Evolutionary conservation across 768 basidiomycete genomes (phyloP).

Genomic region (Dictyophora rubrovolvata): DNA sequence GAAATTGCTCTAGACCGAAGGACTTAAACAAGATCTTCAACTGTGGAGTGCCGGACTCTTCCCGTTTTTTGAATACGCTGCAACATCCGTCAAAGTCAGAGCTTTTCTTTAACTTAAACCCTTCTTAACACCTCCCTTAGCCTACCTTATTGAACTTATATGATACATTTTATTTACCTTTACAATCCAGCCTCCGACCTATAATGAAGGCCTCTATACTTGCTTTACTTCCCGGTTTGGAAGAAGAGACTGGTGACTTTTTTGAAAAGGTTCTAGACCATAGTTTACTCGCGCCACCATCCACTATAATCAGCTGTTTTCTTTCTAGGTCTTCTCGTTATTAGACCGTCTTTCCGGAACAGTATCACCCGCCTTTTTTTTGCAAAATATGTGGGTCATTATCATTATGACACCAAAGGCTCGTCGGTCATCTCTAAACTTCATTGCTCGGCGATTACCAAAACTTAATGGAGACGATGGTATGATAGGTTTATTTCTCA

Average conservation of each 20-base stretch:
- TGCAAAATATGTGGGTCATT: constrained; percentile 90
- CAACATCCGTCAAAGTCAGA: constrained; percentile 93
- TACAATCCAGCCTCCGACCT: constrained; percentile 72
- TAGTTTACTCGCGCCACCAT: neutral
- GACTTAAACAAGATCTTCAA: constrained; percentile 73
- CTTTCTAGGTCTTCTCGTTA: constrained; percentile 57
- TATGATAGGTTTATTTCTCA: constrained; percentile 19
- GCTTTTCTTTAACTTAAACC: neutral
- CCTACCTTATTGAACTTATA: constrained; percentile 87
- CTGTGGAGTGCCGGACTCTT: constrained; percentile 95
- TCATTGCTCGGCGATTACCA: constrained; percentile 73
- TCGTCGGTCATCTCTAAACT: constrained; percentile 80
- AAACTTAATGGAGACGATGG: constrained; percentile 62
- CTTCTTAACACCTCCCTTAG: constrained; percentile 25
- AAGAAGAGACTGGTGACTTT: constrained; percentile 96
- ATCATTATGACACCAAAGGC: constrained; percentile 84
- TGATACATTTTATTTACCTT: constrained; percentile 82
- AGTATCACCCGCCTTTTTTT: constrained; percentile 81
- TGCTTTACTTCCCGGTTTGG: constrained; percentile 86
- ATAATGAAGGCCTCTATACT: constrained; percentile 92
- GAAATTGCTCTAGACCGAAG: constrained; percentile 53
- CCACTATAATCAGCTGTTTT: neutral
- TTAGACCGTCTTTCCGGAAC: constrained; percentile 77
- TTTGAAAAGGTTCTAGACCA: constrained; percentile 66
- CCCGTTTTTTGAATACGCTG: constrained; percentile 97